These are phyloP conservation scores for Penicillium steckii DNA, from an alignment of 495 filamentous ascomycete species.

Conservation along the genomic window DNA sequence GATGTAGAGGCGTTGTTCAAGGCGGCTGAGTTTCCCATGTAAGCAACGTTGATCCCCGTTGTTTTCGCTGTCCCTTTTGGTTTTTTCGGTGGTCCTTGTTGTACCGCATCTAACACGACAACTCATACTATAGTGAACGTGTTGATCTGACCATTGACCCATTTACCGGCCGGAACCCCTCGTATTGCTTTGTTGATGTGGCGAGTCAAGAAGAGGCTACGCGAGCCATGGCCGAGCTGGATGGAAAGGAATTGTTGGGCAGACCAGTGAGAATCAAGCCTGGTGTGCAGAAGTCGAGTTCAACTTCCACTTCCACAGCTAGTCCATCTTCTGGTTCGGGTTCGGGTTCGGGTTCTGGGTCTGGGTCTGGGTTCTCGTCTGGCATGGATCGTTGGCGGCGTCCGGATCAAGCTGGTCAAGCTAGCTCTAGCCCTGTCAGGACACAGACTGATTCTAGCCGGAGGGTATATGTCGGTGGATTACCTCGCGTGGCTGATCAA, in stretches of 20 bases:
- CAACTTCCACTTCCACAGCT: neutral
- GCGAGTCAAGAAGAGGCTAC: slow-evolving; percentile 53
- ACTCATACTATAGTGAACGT: slow-evolving; percentile 42
- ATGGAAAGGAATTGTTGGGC: slow-evolving; percentile 51
- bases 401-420: slow-evolving; percentile 33
- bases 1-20: slow-evolving; percentile 60
- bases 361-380: neutral
- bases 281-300: slow-evolving; percentile 47
- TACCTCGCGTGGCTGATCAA: slow-evolving; percentile 58
- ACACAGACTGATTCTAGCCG: slow-evolving; percentile 40
- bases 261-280: slow-evolving; percentile 62
- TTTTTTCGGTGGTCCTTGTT: neutral
- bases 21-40: slow-evolving; percentile 46
- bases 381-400: slow-evolving; percentile 38
- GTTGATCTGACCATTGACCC: slow-evolving; percentile 69
- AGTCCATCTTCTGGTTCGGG: neutral
- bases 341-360: neutral
- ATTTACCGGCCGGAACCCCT: slow-evolving; percentile 65
- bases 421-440: slow-evolving; percentile 20
- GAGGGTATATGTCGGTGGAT: slow-evolving; percentile 62
- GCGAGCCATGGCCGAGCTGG: slow-evolving; percentile 52
- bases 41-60: slow-evolving; percentile 2
- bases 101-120: slow-evolving; percentile 20
- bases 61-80: neutral
- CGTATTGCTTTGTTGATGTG: slow-evolving; percentile 71